Base-by-base conservation (phyloP, 257 asterid species). In the Sherardia arvensis region DNA sequence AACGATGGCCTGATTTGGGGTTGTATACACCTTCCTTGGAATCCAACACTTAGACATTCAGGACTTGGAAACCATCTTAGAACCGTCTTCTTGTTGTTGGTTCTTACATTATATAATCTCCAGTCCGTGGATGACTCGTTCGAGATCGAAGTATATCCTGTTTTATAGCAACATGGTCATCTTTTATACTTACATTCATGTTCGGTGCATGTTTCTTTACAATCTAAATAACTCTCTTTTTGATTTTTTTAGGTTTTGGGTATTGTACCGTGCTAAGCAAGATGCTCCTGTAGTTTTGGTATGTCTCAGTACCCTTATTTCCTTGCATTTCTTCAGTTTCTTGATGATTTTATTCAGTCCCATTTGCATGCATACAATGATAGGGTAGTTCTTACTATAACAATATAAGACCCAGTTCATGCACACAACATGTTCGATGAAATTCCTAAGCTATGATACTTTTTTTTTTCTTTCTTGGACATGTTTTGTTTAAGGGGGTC, bases 251-350 rank as follows among this genome's bases (percentile, higher is more conserved):
- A 59, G 63, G 63, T 59, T 59, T 59, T 59, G 63, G 63, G 34
- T 59, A 7, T 47, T 59, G 22, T 59, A 59, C 14, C 26, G 63
- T 23, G 63, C 63, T 30, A 59, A 59, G 63, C 45, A 59, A 23
- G 63, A 59, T 10, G 63, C 45, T 59, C 63, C 63, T 32, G 63
- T 59, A 18, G 63, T 59, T 30, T n/a, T 59, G 63, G 63, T 59
- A 32, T 18, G 63, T 2, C 32, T n/a, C 25, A 18, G 26, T 30
- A 27, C 45, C 27, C 63, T 29, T 5, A 4, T 55, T 29, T 57
- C 62, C 62, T 59, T 2, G 0, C 33, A 32, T 2, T 27, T 20
- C 48, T 30, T 30, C 2, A 8, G 51, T 43, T 43, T 43, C 51
- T 15, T n/a, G 18, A 59, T 59, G 27, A 59, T 8, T 30, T 28